Evolutionary conservation across 345 rosid genomes (phyloP).

Genomic region (Nephelium lappaceum): DNA sequence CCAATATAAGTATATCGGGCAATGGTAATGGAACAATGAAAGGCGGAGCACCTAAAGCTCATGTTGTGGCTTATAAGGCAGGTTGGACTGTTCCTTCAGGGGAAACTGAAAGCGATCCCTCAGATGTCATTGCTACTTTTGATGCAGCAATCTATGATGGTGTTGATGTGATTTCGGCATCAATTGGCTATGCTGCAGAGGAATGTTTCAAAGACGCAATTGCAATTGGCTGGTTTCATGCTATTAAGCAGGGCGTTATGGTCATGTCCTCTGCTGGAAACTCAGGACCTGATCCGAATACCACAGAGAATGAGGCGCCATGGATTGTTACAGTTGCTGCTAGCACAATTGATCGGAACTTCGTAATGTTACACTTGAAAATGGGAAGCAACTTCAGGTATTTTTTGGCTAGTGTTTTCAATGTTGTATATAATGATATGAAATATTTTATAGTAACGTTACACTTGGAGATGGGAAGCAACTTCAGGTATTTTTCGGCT

Average conservation of each 20-base stretch:
- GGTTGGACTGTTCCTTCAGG: slow-evolving; percentile 35
- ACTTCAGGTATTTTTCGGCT: slow-evolving; percentile 71
- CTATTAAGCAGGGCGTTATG: slow-evolving; percentile 37
- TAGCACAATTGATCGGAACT: slow-evolving; percentile 70
- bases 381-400: too few relatives aligned
- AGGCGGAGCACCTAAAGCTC: slow-evolving; percentile 67
- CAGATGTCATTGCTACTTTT: slow-evolving; percentile 59
- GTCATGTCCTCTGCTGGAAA: slow-evolving; percentile 64
- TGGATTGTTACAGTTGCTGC: slow-evolving; percentile 85
- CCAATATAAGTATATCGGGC: slow-evolving; percentile 45
- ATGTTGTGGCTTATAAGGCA: slow-evolving; percentile 61
- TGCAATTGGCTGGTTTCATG: slow-evolving; percentile 47
- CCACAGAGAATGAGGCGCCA: slow-evolving; percentile 66
- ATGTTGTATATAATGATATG: too few relatives aligned
- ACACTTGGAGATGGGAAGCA: slow-evolving; percentile 46
- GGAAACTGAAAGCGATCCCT: slow-evolving; percentile 19
- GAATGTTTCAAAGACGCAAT: slow-evolving; percentile 37
- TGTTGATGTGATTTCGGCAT: slow-evolving; percentile 32
- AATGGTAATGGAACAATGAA: slow-evolving; percentile 58
- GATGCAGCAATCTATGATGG: slow-evolving; percentile 53
- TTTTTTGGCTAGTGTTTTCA: too few relatives aligned
- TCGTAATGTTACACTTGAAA: too few relatives aligned
- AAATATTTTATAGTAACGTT: slow-evolving; percentile 47
- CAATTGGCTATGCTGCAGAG: slow-evolving; percentile 35
- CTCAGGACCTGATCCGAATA: slow-evolving; percentile 55